These are phyloP conservation scores for Centrapalus pauciflorus DNA, from an alignment of 129 eudicot genomes.

Conservation along the genomic window DNA sequence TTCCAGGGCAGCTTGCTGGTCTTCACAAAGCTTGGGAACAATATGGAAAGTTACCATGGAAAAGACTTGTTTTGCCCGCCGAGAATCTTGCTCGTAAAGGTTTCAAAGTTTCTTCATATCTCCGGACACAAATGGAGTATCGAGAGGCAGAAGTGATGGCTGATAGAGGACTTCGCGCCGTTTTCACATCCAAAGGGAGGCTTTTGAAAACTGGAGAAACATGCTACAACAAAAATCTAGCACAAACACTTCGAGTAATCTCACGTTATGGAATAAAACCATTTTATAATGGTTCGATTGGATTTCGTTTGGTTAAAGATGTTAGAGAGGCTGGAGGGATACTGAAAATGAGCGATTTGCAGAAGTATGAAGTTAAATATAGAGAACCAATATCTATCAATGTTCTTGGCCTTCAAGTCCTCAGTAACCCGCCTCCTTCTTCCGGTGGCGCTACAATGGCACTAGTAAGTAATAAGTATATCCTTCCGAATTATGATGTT, in stretches of 20 bases:
- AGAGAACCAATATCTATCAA: conserved; percentile 29
- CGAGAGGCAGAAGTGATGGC: conserved; percentile 29
- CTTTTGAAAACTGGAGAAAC: conserved; percentile 39
- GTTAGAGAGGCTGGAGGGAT: conserved; percentile 39
- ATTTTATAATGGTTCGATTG: conserved; percentile 42
- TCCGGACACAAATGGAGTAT: conserved; percentile 36
- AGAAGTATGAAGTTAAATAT: conserved; percentile 35
- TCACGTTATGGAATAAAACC: conserved; percentile 27
- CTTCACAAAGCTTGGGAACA: conserved; percentile 43
- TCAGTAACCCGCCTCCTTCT: conserved; percentile 59
- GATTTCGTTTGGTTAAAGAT: conserved; percentile 35
- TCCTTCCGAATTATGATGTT: too few relatives aligned
- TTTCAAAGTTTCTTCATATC: conserved; percentile 41
- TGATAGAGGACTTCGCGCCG: conserved; percentile 41
- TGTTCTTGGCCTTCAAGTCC: conserved; percentile 33
- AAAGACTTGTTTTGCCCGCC: conserved; percentile 42
- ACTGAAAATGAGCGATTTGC: conserved; percentile 41
- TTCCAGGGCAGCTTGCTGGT: conserved; percentile 56
- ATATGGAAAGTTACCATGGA: conserved; percentile 54
- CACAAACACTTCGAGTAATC: conserved; percentile 27
- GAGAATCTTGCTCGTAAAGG: conserved; percentile 38
- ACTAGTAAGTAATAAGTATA: conserved; percentile 32
- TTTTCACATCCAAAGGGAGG: conserved; percentile 35
- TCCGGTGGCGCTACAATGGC: conserved; percentile 47
- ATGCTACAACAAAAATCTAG: conserved; percentile 27